Base-by-base conservation (phyloP, 108 stramenopile genomes). In the Skeletonema marinoi region DNA sequence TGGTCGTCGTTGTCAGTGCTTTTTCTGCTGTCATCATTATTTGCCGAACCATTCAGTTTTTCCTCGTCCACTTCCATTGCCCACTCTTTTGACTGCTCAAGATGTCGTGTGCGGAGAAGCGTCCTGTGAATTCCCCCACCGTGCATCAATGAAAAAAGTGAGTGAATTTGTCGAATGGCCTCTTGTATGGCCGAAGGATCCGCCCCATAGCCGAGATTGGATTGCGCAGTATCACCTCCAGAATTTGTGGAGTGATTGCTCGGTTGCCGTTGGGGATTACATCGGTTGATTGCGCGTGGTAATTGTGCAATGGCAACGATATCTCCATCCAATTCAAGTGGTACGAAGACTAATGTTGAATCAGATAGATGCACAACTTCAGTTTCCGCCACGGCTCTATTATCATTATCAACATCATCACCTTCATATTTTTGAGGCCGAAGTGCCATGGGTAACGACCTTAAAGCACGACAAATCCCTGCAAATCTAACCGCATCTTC, bases 401-500 rank as follows among this genome's bases (percentile, higher is more conserved):
- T 61, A 46, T 81, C 64, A 7, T 63, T 14, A 35, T 60, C 30
- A 61, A 11, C 82, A 6, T 21, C 31, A 36, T 58, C 74, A 41
- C n/a, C 8, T 30, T 63, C 64, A 62, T 71, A 39, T 7, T 36
- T 38, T 11, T 44, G 12, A 66, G 11, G 10, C 46, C 32, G 21
- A 41, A 91, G 70, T 1, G 86, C 78, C 19, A 50, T 51, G 12
- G 92, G 89, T 51, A 93, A 73, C 3, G 85, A 68, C 30, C 84
- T 82, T 5, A 93, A 56, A 3, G 89, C 92, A 33, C 69, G 83
- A 68, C 88, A 90, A 25, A 93, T 31, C 2, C 87, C 88, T 32
- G 84, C 68, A 76, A 93, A 93, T 60, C 77, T 60, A 5, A 93
- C 84, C 2, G 90, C 88, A 66, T 90, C 88, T 70, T 88, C 83